Conservation (phyloP, 1,139 yeast genomes). For the Protomyces macrosporus region DNA sequence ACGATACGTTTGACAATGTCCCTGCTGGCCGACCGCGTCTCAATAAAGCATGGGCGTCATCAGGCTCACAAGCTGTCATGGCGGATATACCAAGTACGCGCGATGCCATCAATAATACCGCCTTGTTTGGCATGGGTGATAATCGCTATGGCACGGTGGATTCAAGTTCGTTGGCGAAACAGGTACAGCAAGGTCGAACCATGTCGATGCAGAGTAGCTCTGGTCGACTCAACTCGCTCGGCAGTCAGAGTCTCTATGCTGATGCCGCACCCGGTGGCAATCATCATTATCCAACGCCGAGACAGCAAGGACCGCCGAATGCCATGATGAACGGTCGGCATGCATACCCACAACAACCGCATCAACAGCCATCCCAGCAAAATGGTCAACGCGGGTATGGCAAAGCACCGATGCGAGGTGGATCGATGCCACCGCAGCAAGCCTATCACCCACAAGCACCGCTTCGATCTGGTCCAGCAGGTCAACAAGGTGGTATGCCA, state of each 20-base stretch:
- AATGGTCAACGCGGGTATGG: neutral
- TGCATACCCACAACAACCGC: constrained; percentile 1
- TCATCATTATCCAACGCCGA: neutral
- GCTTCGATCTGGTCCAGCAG: too few species aligned
- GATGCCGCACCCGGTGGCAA: neutral
- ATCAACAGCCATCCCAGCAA: neutral
- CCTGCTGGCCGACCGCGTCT: constrained; percentile 7
- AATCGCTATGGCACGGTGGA: constrained; percentile 23
- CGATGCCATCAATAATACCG: constrained; percentile 11
- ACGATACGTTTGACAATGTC: neutral
- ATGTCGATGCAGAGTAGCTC: constrained; percentile 13
- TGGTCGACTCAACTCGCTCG: constrained; percentile 1
- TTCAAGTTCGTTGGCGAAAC: constrained; percentile 9
- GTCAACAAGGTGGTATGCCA: neutral
- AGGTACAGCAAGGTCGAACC: constrained; percentile 1
- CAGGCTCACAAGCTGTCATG: constrained; percentile 4
- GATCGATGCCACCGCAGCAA: constrained; percentile 7
- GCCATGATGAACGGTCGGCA: constrained; percentile 19
- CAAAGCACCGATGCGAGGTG: constrained; percentile 7
- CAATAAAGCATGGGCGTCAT: neutral
- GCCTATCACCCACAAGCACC: constrained; percentile 1
- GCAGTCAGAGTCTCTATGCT: neutral
- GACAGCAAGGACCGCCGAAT: constrained; percentile 15
- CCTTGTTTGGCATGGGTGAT: constrained; percentile 23
- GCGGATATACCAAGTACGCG: constrained; percentile 11